Evolutionary conservation across 1,139 yeast species (phyloP).

Genomic region (Hemisphaericaspora xylanilytica): DNA sequence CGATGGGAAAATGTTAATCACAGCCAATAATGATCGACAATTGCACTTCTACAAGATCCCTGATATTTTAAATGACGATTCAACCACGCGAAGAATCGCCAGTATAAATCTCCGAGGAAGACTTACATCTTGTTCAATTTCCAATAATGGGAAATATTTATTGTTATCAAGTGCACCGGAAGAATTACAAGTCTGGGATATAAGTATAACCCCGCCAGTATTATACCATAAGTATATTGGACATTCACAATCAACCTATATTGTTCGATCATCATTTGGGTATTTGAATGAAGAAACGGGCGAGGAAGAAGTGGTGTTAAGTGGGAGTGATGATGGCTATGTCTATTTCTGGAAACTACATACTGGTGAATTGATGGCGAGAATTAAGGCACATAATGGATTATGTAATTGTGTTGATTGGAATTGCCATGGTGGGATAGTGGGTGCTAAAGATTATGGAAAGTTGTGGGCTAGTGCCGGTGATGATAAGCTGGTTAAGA

Average conservation of each 20-base stretch:
- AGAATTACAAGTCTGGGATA: constrained; percentile 79
- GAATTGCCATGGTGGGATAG: constrained; percentile 44
- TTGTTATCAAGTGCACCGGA: constrained; percentile 72
- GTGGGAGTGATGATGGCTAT: constrained; percentile 83
- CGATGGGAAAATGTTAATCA: constrained; percentile 59
- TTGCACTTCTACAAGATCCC: constrained; percentile 53
- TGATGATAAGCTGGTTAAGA: constrained; percentile 68
- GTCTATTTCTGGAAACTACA: constrained; percentile 79
- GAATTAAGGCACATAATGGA: constrained; percentile 60
- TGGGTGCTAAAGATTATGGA: constrained; percentile 33
- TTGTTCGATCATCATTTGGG: constrained; percentile 80
- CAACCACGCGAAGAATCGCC: constrained; percentile 36
- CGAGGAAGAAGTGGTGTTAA: constrained; percentile 65
- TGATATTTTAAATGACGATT: constrained; percentile 29
- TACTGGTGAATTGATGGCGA: constrained; percentile 66
- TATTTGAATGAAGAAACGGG: constrained; percentile 31
- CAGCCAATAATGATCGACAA: constrained; percentile 61
- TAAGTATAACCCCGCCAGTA: constrained; percentile 31
- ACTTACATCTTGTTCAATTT: constrained; percentile 41
- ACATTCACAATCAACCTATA: constrained; percentile 65
- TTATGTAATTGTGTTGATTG: constrained; percentile 77
- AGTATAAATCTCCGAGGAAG: constrained; percentile 36
- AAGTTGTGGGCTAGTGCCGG: constrained; percentile 78
- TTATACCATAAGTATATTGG: constrained; percentile 67
- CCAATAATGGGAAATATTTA: constrained; percentile 46